phyloP scores from a whole-genome alignment of 202 grass and related monocot species.

The Zizania palustris region DNA sequence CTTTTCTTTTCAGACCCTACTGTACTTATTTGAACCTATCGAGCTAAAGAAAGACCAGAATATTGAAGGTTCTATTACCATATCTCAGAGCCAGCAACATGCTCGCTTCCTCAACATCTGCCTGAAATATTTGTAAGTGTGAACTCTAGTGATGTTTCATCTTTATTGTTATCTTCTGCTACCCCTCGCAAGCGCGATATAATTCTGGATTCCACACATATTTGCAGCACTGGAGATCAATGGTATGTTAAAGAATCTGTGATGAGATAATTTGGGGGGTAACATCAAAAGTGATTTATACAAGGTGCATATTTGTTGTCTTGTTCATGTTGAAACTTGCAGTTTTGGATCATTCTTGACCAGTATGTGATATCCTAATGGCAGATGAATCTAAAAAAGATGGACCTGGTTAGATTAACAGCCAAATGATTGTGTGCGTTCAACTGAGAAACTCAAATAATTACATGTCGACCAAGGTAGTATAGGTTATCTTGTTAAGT shows the following conservation, averaged over 20 bases:
- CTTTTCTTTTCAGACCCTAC: conserved; percentile 60
- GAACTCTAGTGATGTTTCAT: conserved; percentile 5
- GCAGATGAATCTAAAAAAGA: conserved; percentile 11
- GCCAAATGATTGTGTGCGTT: neutral
- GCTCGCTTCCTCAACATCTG: conserved; percentile 82
- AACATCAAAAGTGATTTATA: neutral
- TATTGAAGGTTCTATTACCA: conserved; percentile 87
- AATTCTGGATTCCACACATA: conserved; percentile 13
- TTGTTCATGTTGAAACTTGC: neutral
- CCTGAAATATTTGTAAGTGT: conserved; percentile 82
- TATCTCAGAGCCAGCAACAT: conserved; percentile 82
- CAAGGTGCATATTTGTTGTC: conserved; percentile 2
- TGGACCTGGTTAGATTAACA: conserved; percentile 16
- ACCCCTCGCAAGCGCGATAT: conserved; percentile 27
- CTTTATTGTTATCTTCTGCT: conserved; percentile 1
- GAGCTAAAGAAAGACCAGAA: conserved; percentile 85
- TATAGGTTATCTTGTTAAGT: conserved; percentile 22
- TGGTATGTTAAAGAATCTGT: conserved; percentile 64
- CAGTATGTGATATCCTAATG: conserved; percentile 8
- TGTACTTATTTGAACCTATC: conserved; percentile 90
- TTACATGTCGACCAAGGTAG: conserved; percentile 38
- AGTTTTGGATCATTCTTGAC: conserved; percentile 45
- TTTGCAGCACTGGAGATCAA: conserved; percentile 59
- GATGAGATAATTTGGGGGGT: conserved; percentile 49
- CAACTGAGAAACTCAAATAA: neutral